Conservation (phyloP, 1,139 yeast species). For the Sugiyamaella neomexicana region DNA sequence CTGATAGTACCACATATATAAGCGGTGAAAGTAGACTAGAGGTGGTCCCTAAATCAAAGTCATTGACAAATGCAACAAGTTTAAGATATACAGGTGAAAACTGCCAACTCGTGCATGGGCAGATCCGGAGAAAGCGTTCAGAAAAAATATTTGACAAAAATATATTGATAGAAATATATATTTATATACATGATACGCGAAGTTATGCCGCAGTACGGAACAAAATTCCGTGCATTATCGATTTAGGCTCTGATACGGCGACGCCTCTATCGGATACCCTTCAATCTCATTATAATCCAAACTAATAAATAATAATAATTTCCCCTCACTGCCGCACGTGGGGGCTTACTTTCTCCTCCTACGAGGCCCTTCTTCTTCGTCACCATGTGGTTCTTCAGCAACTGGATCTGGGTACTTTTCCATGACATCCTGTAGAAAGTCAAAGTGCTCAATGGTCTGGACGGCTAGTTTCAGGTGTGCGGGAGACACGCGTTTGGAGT, state of each 20-base stretch:
- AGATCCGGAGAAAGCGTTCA: too few species aligned
- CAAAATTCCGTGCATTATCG: constrained; percentile 3
- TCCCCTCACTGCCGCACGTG: not conserved
- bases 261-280: too few species aligned
- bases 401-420: constrained; percentile 54
- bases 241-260: not conserved
- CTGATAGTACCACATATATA: not conserved
- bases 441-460: constrained; percentile 84
- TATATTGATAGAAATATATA: not conserved
- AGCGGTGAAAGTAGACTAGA: not conserved
- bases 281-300: constrained; percentile 1
- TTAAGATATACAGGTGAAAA: too few species aligned
- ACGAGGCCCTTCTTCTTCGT: constrained; percentile 15
- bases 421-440: constrained; percentile 76
- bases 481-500: constrained; percentile 80
- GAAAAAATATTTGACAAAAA: not conserved
- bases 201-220: not conserved
- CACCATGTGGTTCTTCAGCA: constrained; percentile 16
- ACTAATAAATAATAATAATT: constrained; percentile 1
- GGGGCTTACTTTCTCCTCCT: constrained; percentile 6
- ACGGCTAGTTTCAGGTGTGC: constrained; percentile 84
- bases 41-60: not conserved
- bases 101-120: too few species aligned
- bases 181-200: not conserved
- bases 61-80: not conserved